Conservation (phyloP, 2,329 filamentous ascomycete genomes). For the Apiospora sp. region DNA sequence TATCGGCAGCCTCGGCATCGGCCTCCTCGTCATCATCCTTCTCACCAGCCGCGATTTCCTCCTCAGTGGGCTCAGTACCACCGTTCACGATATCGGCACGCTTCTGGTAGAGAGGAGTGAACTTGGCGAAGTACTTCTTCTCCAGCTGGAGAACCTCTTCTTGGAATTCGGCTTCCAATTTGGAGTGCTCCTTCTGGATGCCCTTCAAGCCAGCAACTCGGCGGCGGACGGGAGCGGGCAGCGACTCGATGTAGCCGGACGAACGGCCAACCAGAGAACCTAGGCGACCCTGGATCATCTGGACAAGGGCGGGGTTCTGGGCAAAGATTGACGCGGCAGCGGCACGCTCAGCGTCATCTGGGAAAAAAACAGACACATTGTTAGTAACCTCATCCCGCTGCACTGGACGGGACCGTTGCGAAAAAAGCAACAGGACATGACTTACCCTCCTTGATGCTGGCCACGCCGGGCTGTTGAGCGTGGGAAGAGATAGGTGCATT, state of each 20-base stretch:
- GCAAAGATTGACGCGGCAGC: slow-evolving; percentile 93
- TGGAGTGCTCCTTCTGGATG: slow-evolving; percentile 98
- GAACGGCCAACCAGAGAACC: slow-evolving; percentile 92
- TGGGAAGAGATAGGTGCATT: slow-evolving; percentile 98
- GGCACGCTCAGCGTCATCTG: slow-evolving; percentile 85
- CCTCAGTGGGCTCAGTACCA: slow-evolving; percentile 81
- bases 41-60: slow-evolving; percentile 87
- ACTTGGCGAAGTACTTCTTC: slow-evolving; percentile 99
- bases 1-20: slow-evolving; percentile 62
- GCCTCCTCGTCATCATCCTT: slow-evolving; percentile 76
- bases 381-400: slow-evolving; percentile 26
- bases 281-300: slow-evolving; percentile 98
- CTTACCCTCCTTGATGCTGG: slow-evolving; percentile 97
- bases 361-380: slow-evolving; percentile 36
- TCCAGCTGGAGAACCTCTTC: slow-evolving; percentile 97
- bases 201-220: slow-evolving; percentile 96
- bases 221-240: slow-evolving; percentile 87
- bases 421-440: slow-evolving; percentile 32
- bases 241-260: slow-evolving; percentile 97
- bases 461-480: slow-evolving; percentile 91
- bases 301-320: slow-evolving; percentile 91
- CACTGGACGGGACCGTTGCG: background rate
- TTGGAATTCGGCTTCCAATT: slow-evolving; percentile 98
- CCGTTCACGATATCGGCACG: slow-evolving; percentile 94
- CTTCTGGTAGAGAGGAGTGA: slow-evolving; percentile 96